Evolutionary conservation across 169 alveolate species (phyloP).

Genomic region (Cyclospora cayetanensis): DNA sequence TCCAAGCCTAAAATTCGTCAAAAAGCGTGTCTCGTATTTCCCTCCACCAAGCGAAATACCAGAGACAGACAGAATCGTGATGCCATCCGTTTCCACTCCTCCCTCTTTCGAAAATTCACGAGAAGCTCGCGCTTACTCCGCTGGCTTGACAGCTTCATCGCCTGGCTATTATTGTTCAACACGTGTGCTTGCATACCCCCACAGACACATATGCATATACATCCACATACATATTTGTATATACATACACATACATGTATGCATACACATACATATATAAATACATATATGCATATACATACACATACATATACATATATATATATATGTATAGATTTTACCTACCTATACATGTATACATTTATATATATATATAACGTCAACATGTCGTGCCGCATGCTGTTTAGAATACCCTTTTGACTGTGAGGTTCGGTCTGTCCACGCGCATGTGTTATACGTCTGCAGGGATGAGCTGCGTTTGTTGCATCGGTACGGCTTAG

Average conservation of each 20-base stretch:
- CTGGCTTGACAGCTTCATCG: too few species aligned
- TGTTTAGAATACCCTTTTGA: too few species aligned
- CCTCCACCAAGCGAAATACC: too few species aligned
- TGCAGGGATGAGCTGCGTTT: conserved; percentile 59
- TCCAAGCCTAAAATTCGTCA: too few species aligned
- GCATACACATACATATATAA: background rate
- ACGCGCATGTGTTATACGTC: background rate
- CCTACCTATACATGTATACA: background rate
- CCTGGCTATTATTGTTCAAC: background rate
- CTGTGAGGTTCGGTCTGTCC: too few species aligned
- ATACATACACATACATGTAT: background rate
- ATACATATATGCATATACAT: background rate
- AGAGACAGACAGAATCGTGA: too few species aligned
- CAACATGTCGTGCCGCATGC: background rate
- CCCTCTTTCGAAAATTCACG: too few species aligned
- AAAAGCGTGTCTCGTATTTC: too few species aligned
- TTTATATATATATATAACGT: background rate
- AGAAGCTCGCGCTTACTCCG: too few species aligned
- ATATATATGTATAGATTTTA: background rate
- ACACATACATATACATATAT: background rate
- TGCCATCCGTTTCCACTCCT: too few species aligned
- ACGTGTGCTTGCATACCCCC: background rate
- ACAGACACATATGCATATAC: background rate
- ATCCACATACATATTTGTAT: background rate
- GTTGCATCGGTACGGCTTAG: conserved; percentile 54